Evolutionary conservation across 441 rosid genomes (phyloP), one percentile per base, ranked within the genome.

Genomic region (Euphorbia schlechtendalii): DNA sequence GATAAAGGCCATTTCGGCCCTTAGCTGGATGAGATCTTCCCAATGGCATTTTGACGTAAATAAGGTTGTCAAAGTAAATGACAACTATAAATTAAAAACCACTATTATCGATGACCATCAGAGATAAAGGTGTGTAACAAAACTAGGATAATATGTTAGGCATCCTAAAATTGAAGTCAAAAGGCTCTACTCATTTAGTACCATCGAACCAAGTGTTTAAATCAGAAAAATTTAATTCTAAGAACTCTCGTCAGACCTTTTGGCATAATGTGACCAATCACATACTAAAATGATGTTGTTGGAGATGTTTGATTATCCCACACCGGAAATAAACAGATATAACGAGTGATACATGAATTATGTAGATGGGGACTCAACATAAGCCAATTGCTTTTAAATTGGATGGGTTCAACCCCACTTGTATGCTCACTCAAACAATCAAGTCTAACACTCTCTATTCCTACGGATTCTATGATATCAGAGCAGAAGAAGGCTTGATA

Each of bases 21-120:
- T 76, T 83, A 86, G 82, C 88, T 77, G 87, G 86, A 77, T 46
- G 86, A 86, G 84, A 80, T 84, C 96, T 91, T 93, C 96, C 84
- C 90, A 83, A 88, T 92, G 83, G 96, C 90, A 86, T 76, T 85
- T 90, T 84, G 92, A 84, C 77, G 84, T 80, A 81, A 84, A 79
- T 78, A 93, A 70, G 74, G 61, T 69, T 77, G 79, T 86, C 79
- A 81, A 82, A 76, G 78, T 78, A 80, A 74, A 80, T 83, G 78
- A 76, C 38, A 76, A 67, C 72, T 70, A 81, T 60, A 72, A 67
- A 64, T 69, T 71, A 75, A 63, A 74, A 67, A 75, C 48, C 56
- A 81, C 84, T 80, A 81, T 15, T 40, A 62, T 67, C 78, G 76
- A 81, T 14, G 73, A 64, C 73, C 76, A 69, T 67, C 59, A 34